These are phyloP conservation scores for Manihot esculenta DNA, from an alignment of 441 rosid genomes.

Conservation along the genomic window DNA sequence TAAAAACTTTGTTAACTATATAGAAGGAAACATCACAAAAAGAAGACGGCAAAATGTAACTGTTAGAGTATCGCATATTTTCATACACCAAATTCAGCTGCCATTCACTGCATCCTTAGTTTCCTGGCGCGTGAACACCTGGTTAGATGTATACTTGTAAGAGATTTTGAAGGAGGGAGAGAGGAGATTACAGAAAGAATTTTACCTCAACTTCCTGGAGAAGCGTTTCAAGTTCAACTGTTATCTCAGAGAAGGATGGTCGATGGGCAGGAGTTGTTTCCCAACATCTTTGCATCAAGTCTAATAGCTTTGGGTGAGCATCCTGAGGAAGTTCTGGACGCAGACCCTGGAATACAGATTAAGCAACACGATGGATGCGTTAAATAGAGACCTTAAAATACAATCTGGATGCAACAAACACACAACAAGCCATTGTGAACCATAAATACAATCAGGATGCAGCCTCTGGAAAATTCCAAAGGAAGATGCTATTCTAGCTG, in stretches of 20 bases:
- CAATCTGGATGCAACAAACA: neutral
- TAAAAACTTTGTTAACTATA: slow-evolving; percentile 18
- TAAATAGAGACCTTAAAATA: neutral
- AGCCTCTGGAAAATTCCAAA: no score
- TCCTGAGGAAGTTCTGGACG: slow-evolving; percentile 62
- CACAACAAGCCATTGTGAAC: no score
- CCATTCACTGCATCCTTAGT: slow-evolving; percentile 36
- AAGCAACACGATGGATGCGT: neutral
- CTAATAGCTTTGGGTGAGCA: slow-evolving; percentile 51
- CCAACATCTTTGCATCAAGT: slow-evolving; percentile 77
- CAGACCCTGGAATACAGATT: slow-evolving; percentile 46
- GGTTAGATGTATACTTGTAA: slow-evolving; percentile 11
- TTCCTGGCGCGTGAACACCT: slow-evolving; percentile 31
- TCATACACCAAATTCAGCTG: slow-evolving; percentile 23
- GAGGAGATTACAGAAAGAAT: neutral
- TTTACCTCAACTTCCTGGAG: slow-evolving; percentile 49
- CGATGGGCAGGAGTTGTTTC: slow-evolving; percentile 51
- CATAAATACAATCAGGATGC: no score
- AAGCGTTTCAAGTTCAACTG: slow-evolving; percentile 50
- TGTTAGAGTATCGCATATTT: slow-evolving; percentile 1
- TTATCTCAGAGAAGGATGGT: slow-evolving; percentile 57
- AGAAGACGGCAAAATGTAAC: slow-evolving; percentile 19
- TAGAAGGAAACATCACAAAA: neutral
- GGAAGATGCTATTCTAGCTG: no score
- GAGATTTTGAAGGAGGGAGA: neutral